Evolutionary conservation across 2,329 filamentous ascomycete species (phyloP).

Genomic region (Pseudodiploospora longispora): DNA sequence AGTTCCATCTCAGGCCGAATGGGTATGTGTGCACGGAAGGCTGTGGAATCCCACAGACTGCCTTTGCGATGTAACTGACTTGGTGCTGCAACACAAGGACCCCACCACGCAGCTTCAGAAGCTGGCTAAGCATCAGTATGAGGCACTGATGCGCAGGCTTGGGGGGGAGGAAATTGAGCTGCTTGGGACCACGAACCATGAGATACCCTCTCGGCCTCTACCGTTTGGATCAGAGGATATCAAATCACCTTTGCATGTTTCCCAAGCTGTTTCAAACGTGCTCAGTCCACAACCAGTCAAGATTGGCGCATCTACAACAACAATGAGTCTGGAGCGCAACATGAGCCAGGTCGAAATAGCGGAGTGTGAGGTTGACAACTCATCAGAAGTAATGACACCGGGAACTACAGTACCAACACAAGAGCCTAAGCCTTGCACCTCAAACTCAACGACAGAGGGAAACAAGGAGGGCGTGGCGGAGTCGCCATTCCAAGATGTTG

Average conservation of each 20-base stretch:
- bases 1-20: constrained; percentile 80
- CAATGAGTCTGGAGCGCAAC: constrained; percentile 26
- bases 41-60: constrained; percentile 43
- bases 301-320: constrained; percentile 20
- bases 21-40: constrained; percentile 71
- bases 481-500: too few relatives aligned
- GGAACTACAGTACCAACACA: too few relatives aligned
- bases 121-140: constrained; percentile 58
- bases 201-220: constrained; percentile 41
- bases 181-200: constrained; percentile 22
- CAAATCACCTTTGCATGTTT: constrained; percentile 19
- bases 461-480: too few relatives aligned
- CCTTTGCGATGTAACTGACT: constrained; percentile 48
- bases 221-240: constrained; percentile 45
- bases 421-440: too few relatives aligned
- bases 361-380: too few relatives aligned
- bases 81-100: constrained; percentile 50
- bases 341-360: constrained; percentile 10
- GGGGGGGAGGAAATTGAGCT: constrained; percentile 24
- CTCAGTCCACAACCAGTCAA: constrained; percentile 36
- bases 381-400: too few relatives aligned
- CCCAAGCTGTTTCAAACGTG: constrained; percentile 20
- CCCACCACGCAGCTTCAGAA: constrained; percentile 62
- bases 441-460: too few relatives aligned
- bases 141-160: constrained; percentile 49